Conservation (phyloP, 23 red algal genomes). For the Gracilariopsis chorda region DNA sequence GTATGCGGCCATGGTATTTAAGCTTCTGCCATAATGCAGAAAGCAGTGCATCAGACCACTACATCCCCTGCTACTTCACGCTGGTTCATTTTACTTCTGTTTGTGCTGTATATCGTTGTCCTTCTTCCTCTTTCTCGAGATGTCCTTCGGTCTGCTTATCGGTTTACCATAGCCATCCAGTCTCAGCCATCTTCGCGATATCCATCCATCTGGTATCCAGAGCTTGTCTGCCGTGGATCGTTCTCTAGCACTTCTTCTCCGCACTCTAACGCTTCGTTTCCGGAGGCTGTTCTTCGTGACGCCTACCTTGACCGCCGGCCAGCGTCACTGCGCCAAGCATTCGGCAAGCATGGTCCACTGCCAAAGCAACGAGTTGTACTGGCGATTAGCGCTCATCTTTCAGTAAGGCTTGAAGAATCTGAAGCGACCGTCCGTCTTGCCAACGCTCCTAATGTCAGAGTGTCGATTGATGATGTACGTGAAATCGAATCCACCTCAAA, state of each 20-base stretch:
- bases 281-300: constrained; percentile 41
- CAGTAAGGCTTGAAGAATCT: background rate
- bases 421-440: background rate
- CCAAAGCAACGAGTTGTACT: constrained; percentile 12
- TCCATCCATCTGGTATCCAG: background rate
- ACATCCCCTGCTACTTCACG: no score
- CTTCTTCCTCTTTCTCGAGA: no score
- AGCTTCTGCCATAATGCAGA: no score
- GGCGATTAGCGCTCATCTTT: constrained; percentile 29
- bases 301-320: constrained; percentile 26
- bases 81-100: no score
- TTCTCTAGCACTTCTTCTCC: background rate
- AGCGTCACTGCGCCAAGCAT: background rate
- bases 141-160: no score
- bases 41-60: no score
- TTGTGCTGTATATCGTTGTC: no score
- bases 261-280: constrained; percentile 19
- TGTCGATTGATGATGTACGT: constrained; percentile 25
- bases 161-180: no score
- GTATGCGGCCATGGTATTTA: no score
- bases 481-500: background rate
- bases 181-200: no score
- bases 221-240: background rate
- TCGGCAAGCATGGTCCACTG: background rate
- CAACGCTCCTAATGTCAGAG: background rate